Evolutionary conservation across 2,329 filamentous ascomycete species (phyloP), one percentile per base, ranked within the genome.

Genomic region (Didymella keratinophila): DNA sequence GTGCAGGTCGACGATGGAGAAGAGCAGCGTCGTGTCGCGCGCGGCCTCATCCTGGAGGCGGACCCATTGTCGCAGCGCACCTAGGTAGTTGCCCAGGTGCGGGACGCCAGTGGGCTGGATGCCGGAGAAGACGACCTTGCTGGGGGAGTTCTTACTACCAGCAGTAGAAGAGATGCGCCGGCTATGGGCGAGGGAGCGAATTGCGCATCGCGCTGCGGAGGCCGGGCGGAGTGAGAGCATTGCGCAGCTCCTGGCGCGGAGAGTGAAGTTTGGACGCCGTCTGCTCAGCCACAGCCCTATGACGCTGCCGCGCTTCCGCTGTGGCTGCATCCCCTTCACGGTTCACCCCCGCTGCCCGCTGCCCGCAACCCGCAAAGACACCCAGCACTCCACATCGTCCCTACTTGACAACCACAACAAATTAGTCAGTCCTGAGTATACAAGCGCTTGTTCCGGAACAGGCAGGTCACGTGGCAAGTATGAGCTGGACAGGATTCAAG

Each of bases 81-180:
- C 95, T 11, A 96, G 84, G 77, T 97, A 99, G 79, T 99, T 99
- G 54, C 95, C 95, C 28, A 99, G 80, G 76, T 99, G 95, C 14
- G 95, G 95, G 23, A 96, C 84, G 34, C 94, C 95, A 0, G 95
- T 99, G 18, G 95, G 95, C 77, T 99, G 95, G 68, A 99, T 99
- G 52, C 93, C 95, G 3, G 95, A 98, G 81, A 99, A 97, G 70
- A 98, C 86, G 49, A 68, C 67, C 36, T 39, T 39, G 32, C 32
- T 34, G 30, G 30, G 4, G 11, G 30, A 2, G 12, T 32, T 32
- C 12, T 32, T 32, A 6, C 30, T 4, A 32, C 12, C 4, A 32
- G 30, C 30, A 32, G 30, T 21, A 8, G 50, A 28, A 4, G 41
- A 36, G 20, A 44, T 28, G 21, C 10, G 27, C 9, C 42, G 42